These are phyloP conservation scores for Raddia distichophylla DNA, from an alignment of 176 grass and related monocot genomes.

Conservation along the genomic window DNA sequence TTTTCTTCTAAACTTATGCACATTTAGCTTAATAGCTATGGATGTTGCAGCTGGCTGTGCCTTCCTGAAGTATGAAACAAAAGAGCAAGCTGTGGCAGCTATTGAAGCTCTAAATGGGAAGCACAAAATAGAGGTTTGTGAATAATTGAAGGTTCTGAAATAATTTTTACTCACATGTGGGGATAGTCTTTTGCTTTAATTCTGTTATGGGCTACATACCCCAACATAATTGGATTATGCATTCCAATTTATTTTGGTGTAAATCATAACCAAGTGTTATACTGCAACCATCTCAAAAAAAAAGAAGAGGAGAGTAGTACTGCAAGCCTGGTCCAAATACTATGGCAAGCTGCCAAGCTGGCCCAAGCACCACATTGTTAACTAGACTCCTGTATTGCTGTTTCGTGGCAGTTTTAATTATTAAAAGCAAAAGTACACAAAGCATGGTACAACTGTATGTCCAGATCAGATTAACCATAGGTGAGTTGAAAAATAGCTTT, in stretches of 20 bases:
- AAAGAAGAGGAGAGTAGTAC: not conserved
- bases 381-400: not conserved
- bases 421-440: constrained; percentile 1
- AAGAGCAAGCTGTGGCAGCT: constrained; percentile 91
- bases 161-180: not conserved
- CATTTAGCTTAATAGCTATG: constrained; percentile 34
- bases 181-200: not conserved
- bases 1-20: not conserved
- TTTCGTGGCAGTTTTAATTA: not conserved
- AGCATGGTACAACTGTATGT: constrained; percentile 2
- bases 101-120: constrained; percentile 81
- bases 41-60: constrained; percentile 85
- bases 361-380: not conserved
- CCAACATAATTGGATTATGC: not conserved
- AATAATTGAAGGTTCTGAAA: not conserved
- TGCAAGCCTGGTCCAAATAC: not conserved
- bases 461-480: constrained; percentile 15
- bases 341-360: not conserved
- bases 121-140: constrained; percentile 62
- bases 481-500: not conserved
- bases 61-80: constrained; percentile 95
- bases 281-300: constrained; percentile 11
- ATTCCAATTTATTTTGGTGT: not conserved
- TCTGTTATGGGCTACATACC: not conserved
- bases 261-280: not conserved